Evolutionary conservation across 495 filamentous ascomycete genomes (phyloP).

Genomic region (Trichocladium antarcticum): DNA sequence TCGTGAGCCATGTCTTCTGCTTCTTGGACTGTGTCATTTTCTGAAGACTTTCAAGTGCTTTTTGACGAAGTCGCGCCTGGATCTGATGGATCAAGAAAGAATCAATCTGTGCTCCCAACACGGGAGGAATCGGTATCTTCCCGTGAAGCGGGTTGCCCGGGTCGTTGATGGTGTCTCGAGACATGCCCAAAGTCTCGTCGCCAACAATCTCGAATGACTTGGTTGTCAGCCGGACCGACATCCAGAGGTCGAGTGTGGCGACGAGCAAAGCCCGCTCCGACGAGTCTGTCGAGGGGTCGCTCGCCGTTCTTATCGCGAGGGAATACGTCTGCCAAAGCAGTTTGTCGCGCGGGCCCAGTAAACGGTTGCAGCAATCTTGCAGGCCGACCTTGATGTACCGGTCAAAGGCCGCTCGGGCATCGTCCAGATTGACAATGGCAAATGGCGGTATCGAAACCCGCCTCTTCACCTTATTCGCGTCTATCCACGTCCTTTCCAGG

Average conservation of each 20-base stretch:
- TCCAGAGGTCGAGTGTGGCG: constrained; percentile 45
- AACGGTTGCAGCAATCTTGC: constrained; percentile 30
- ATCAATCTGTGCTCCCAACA: constrained; percentile 51
- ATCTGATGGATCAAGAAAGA: constrained; percentile 47
- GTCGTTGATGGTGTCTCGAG: constrained; percentile 36
- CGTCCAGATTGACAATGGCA: constrained; percentile 40
- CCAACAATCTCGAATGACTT: constrained; percentile 46
- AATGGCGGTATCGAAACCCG: constrained; percentile 34
- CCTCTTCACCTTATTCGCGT: constrained; percentile 25
- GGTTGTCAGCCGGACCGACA: constrained; percentile 46
- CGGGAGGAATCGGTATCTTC: constrained; percentile 46
- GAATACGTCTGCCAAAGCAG: constrained; percentile 36
- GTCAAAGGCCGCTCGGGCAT: constrained; percentile 31
- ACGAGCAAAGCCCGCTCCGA: constrained; percentile 35
- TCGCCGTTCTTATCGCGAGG: constrained; percentile 29
- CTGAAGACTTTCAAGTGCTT: constrained; percentile 45
- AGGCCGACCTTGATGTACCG: constrained; percentile 34
- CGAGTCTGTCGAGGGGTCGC: constrained; percentile 16
- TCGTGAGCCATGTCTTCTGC: constrained; percentile 45
- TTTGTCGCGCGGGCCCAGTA: constrained; percentile 28
- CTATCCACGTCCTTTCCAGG: constrained; percentile 38
- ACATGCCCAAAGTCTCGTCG: constrained; percentile 44
- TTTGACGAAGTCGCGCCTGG: constrained; percentile 42
- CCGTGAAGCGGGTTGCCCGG: constrained; percentile 37
- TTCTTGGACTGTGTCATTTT: constrained; percentile 47